phyloP scores from a whole-genome alignment of 371 early-diverging fungal species.

The Mucor velutinosus region DNA sequence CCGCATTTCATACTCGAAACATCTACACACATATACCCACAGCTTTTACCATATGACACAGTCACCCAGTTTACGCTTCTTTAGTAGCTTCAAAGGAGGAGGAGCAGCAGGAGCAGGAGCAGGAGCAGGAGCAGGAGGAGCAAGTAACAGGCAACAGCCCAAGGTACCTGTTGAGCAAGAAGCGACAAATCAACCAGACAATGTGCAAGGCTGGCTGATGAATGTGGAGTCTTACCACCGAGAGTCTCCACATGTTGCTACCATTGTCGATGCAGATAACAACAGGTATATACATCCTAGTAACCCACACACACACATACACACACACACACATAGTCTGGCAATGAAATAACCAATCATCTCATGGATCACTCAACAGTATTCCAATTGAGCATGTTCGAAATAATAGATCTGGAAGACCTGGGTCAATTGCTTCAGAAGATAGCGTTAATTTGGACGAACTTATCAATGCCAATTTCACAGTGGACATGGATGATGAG shows the following conservation, averaged over 20 bases:
- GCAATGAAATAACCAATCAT: neutral
- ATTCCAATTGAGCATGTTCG: slow-evolving; percentile 19
- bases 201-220: slow-evolving; percentile 33
- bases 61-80: slow-evolving; percentile 22
- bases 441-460: slow-evolving; percentile 39
- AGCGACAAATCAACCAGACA: slow-evolving; percentile 13
- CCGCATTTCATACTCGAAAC: neutral
- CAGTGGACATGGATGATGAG: slow-evolving; percentile 35
- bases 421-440: slow-evolving; percentile 30
- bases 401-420: slow-evolving; percentile 16
- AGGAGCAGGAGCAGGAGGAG: neutral
- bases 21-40: neutral
- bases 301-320: too few species aligned
- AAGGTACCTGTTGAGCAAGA: neutral
- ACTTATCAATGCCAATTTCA: slow-evolving; percentile 35
- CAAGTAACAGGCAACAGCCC: neutral
- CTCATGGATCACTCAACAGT: neutral
- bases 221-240: slow-evolving; percentile 20
- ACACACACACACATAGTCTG: neutral
- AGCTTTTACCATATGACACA: slow-evolving; percentile 19
- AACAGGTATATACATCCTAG: slow-evolving; percentile 16
- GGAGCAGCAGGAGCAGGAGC: neutral
- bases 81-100: slow-evolving; percentile 11
- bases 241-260: slow-evolving; percentile 3
- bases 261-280: slow-evolving; percentile 30